Percentiles rank a stretch among this genome's conserved stretches.
Evolutionary conservation across 805 yeast species (phyloP).

Genomic region (Schizosaccharomyces pombe): ASM294v3 CU329670.1:3839001-3839500

Average conservation of each 20-base stretch:
- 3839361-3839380: too few species aligned
- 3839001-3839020: conserved; percentile 66
- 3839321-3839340: background rate
- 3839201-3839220: too few species aligned
- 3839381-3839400: too few species aligned
- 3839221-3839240: too few species aligned
- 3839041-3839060: conserved; percentile 76
- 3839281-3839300: background rate
- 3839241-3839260: background rate
- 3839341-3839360: background rate
- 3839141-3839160: background rate
- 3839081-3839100: background rate
- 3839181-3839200: too few species aligned
- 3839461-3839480: too few species aligned
- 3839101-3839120: background rate
- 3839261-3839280: background rate
- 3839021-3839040: conserved; percentile 45
- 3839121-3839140: background rate
- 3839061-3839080: background rate
- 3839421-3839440: too few species aligned
- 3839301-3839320: background rate
- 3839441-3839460: too few species aligned
- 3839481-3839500: too few species aligned
- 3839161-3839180: too few species aligned
- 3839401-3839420: too few species aligned